These are phyloP conservation scores for Raphidocelis subcapitata DNA, from an alignment of 139 green algal species.

Conservation along the genomic window DNA sequence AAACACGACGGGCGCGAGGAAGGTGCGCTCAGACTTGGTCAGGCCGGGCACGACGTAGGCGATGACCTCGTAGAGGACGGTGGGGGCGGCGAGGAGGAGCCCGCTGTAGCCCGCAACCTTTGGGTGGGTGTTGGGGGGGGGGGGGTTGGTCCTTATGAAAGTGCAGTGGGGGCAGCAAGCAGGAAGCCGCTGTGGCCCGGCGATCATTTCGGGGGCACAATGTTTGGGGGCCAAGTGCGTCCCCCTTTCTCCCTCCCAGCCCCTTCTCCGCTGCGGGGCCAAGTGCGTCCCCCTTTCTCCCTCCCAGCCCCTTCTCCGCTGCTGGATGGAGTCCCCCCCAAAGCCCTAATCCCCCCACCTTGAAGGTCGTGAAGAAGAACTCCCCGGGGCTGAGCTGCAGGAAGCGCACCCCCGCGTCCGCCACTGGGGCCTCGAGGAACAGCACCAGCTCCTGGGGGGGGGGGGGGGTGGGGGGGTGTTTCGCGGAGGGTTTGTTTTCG, in stretches of 20 bases:
- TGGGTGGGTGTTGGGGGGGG: not conserved
- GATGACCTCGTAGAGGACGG: slow-evolving; percentile 96
- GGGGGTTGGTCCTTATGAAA: not conserved
- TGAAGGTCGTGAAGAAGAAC: slow-evolving; percentile 99
- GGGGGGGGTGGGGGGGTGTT: not conserved
- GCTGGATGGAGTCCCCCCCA: not conserved
- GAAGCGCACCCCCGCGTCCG: slow-evolving; percentile 90
- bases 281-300: too few species aligned
- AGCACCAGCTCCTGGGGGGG: slow-evolving; percentile 82
- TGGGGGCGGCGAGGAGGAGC: slow-evolving; percentile 86
- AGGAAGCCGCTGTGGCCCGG: too few species aligned
- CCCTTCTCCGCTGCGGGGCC: too few species aligned
- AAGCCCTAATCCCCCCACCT: slow-evolving; percentile 52
- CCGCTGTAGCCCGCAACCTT: slow-evolving; percentile 94
- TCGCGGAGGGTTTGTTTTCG: too few species aligned
- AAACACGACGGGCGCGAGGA: slow-evolving; percentile 93
- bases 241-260: too few species aligned
- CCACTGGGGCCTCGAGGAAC: slow-evolving; percentile 95
- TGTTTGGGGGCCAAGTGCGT: too few species aligned
- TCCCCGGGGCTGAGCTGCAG: slow-evolving; percentile 97
- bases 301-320: too few species aligned
- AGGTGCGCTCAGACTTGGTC: slow-evolving; percentile 80
- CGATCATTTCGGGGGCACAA: too few species aligned
- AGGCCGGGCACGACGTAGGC: slow-evolving; percentile 95
- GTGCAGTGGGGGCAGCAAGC: too few species aligned